Base-by-base conservation (phyloP, 2,329 filamentous ascomycete species). In the Eutypella sp. region DNA sequence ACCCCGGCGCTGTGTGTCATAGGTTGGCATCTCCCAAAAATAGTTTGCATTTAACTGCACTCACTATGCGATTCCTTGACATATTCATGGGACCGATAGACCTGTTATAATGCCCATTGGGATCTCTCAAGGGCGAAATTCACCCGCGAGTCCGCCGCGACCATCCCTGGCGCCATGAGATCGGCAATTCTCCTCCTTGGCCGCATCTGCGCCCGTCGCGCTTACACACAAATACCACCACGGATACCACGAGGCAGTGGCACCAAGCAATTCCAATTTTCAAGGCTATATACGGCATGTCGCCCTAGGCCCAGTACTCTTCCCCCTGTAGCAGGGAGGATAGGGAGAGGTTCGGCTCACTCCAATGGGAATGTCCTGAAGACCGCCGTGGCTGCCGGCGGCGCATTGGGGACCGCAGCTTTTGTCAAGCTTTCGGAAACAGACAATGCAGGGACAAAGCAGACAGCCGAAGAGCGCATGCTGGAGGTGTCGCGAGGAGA, bases 391-490 rank as follows among this genome's bases (percentile, higher is more conserved):
- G 56, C 60, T 15, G 67, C 64, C 1, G 69, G 67, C n/a, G 68
- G 61, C 4, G 64, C 66, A 1, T 63, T 84, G 9, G 79, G 73
- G 7, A 78, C 80, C 0, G 72, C 74, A 0, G 73, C 73, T 1
- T 84, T 84, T 59, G 69, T 84, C 37, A 69, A 76, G 55, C 63
- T 83, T 6, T 78, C 79, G 4, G 75, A 82, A 56, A 64, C 74
- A 49, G 74, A 81, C 36, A 75, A 79, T 51, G 64, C 55, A 31
- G 70, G 66, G 36, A 63, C 67, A 3, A 65, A 72, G 16, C 63
- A 85, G 59, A 96, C 91, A 3, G 80, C 81, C 22, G 91, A 96
- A 68, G 79, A 79, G 66, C 85, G 89, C 53, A 96, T 96, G 92
- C 78, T 96, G 13, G 81, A 90, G 63, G 81, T 77, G 2, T 96